phyloP scores from a whole-genome alignment of 1,284 basidiomycete genomes.

The Rhodofomes roseus region DNA sequence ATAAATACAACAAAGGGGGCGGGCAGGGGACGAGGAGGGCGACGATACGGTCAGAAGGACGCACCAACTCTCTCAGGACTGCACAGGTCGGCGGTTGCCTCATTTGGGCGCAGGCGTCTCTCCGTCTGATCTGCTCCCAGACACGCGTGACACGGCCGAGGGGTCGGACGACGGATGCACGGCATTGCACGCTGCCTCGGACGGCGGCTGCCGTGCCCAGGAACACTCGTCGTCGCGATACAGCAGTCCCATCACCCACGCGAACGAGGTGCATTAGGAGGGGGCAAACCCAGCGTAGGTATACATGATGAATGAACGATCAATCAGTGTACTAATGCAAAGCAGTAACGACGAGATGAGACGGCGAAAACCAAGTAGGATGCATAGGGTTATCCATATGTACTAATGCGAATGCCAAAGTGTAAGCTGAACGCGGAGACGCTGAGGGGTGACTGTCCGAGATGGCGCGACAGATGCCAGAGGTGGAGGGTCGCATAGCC shows the following conservation, averaged over 20 bases:
- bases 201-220: too few species aligned
- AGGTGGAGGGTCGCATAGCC: neutral
- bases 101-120: neutral
- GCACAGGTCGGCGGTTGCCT: slow-evolving; percentile 8
- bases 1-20: slow-evolving; percentile 4
- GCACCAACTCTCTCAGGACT: neutral
- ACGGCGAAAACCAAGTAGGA: neutral
- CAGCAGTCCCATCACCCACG: neutral
- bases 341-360: slow-evolving; percentile 5
- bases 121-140: neutral
- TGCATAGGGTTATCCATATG: slow-evolving; percentile 8
- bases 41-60: slow-evolving; percentile 2
- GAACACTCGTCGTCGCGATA: neutral
- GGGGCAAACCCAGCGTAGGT: neutral
- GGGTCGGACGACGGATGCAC: neutral
- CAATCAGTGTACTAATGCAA: slow-evolving; percentile 1
- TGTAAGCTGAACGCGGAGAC: neutral
- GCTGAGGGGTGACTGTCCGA: neutral
- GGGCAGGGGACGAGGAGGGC: neutral
- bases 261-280: slow-evolving; percentile 5
- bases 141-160: neutral
- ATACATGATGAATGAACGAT: slow-evolving; percentile 2
- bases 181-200: neutral
- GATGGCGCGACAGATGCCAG: neutral
- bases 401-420: slow-evolving; percentile 7